Base-by-base conservation (phyloP, 2,329 filamentous ascomycete species). In the Endocalyx cinctus region DNA sequence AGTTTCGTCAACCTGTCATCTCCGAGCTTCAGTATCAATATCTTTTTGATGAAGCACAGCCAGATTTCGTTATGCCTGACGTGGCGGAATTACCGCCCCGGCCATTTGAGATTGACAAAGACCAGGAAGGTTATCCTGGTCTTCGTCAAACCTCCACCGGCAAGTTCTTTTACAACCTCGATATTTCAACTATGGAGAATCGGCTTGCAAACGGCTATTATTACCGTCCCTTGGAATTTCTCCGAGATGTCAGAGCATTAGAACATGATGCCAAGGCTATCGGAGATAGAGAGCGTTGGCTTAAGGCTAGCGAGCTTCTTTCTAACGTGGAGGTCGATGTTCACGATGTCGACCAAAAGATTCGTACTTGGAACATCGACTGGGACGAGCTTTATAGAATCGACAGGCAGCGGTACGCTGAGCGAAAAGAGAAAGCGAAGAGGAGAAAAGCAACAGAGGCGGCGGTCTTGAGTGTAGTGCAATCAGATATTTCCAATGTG, bases 181-280 rank as follows among this genome's bases (percentile, higher is more conserved):
- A 97, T 54, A 85, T 90, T 10, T 83, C 83, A 4, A 90, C 84
- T 1, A 96, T 98, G 33, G 92, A 98, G 64, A 88, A 95, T 57
- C 82, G 92, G n/a, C 69, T 98, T 20, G 94, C 88, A 5, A 97
- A 98, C 57, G 92, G 92, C 5, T 98, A 87, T 62, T 98, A 98
- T 61, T 87, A 88, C 48, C 79, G 89, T 10, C 87, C 89, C 0
- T 82, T 82, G 49, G 90, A 96, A 55, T 98, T 96, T 54, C 63
- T 94, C 31, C 80, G 81, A 25, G 92, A 98, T 55, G 86, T 97
- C 50, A 86, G 83, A 55, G 77, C 82, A 22, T 67, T 98, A 5
- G 82, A 83, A 15, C 90, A 87, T 56, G 92, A 98, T 62, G 82
- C 89, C 10, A 85, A 81, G 54, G 81, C 79, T 10, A 75, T 81